phyloP scores from a whole-genome alignment of 768 basidiomycete species.

The Kwoniella heveanensis region DNA sequence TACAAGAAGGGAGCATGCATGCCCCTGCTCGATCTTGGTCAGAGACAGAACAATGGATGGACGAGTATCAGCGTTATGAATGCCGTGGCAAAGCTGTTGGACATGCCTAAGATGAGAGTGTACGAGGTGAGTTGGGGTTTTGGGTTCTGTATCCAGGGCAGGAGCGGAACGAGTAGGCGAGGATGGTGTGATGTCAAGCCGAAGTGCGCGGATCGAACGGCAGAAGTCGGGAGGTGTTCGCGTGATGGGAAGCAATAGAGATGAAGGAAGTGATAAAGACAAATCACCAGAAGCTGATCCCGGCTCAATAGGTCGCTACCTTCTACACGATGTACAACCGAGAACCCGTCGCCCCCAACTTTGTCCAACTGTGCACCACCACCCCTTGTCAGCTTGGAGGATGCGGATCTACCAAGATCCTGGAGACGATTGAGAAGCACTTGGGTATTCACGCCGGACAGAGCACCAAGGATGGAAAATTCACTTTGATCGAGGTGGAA shows the following conservation, averaged over 20 bases:
- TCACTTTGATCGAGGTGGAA: conserved; percentile 96
- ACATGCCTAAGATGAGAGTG: conserved; percentile 96
- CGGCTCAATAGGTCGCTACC: conserved; percentile 88
- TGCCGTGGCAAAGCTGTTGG: conserved; percentile 88
- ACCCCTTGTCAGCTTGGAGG: conserved; percentile 90
- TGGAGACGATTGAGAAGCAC: conserved; percentile 78
- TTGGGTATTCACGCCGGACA: conserved; percentile 83
- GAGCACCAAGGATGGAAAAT: conserved; percentile 94
- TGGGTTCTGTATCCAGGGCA: too few relatives aligned
- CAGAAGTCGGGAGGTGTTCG: too few relatives aligned
- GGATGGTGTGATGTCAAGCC: too few relatives aligned
- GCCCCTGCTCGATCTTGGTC: conserved; percentile 91
- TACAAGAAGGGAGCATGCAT: conserved; percentile 99
- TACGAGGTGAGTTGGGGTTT: conserved; percentile 65
- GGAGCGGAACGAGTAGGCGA: too few relatives aligned
- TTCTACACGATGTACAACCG: conserved; percentile 99
- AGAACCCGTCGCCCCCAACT: conserved; percentile 89
- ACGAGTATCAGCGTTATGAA: conserved; percentile 99
- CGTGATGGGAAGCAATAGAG: too few relatives aligned
- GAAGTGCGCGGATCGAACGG: too few relatives aligned
- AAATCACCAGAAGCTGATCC: too few relatives aligned
- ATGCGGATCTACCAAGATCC: conserved; percentile 81
- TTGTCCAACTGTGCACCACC: conserved; percentile 97
- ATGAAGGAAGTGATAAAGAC: too few relatives aligned
- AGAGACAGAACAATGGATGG: conserved; percentile 98